Evolutionary conservation across 371 early-diverging fungal genomes (phyloP), one percentile per base, ranked within the genome.

Genomic region (Funneliformis caledonium): DNA sequence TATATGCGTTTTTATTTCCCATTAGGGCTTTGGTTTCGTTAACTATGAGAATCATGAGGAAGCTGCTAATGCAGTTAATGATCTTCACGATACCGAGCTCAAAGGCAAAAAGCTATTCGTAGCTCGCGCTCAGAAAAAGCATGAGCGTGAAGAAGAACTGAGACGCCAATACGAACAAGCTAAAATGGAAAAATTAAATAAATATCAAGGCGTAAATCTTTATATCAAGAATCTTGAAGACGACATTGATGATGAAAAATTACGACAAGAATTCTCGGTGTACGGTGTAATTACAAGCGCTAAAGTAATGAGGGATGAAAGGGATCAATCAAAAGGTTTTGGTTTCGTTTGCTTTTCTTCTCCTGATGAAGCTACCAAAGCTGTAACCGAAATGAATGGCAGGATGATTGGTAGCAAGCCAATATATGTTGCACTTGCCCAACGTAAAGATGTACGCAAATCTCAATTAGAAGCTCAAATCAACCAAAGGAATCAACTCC

Each of bases 211-310:
- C 82, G 97, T 96, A 86, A 99, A 99, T 92, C 89, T 99, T 85
- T 99, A 97, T 88, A 89, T 99, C 88, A 98, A 98, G 93, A 98
- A 98, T 93, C 89, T 99, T 84, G 98, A 98, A 83, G 98, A 97
- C 84, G 91, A 93, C 70, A 89, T 98, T 83, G 96, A 96, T 86
- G 99, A 99, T 85, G 98, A 97, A 85, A 92, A 90, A 87, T 93
- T 99, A 50, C 94, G 97, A 80, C 93, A 96, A 86, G 97, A 96
- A 89, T 99, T 99, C 88, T 89, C 95, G 45, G 94, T 94, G 69
- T 98, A 94, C 83, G 99, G 99, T 80, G 91, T 92, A 76, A 98
- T 99, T 85, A 97, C 98, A 86, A 95, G 95, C 67, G 96, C 97
- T 87, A 97, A 97, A 93, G 95, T 99, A 80, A 99, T 99, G 99